phyloP scores from a whole-genome alignment of 2,329 filamentous ascomycete genomes.

The Allantophomopsis lycopodina region DNA sequence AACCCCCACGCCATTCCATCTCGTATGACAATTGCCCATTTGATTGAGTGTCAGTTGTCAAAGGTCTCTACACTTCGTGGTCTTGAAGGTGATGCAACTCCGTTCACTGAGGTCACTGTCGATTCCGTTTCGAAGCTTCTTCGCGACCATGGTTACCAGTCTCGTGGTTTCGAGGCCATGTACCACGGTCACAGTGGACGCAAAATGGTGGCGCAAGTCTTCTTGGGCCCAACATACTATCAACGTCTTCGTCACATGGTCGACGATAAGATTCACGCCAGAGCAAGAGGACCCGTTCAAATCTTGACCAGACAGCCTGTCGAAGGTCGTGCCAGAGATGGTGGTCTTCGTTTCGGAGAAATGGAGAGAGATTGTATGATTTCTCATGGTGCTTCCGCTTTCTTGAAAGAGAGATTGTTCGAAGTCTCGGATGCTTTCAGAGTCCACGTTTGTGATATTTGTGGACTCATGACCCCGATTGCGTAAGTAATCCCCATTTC shows the following conservation, averaged over 20 bases:
- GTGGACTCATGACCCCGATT: slow-evolving; percentile 96
- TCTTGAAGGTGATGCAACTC: slow-evolving; percentile 92
- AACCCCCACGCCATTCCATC: slow-evolving; percentile 99
- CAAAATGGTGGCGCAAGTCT: slow-evolving; percentile 88
- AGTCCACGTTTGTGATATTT: slow-evolving; percentile 97
- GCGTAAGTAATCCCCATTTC: slow-evolving; percentile 53
- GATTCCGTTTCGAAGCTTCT: slow-evolving; percentile 82
- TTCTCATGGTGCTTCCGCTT: slow-evolving; percentile 92
- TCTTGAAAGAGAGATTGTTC: slow-evolving; percentile 94
- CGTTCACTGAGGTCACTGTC: slow-evolving; percentile 95
- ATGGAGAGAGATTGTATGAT: slow-evolving; percentile 99
- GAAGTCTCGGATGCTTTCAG: slow-evolving; percentile 97
- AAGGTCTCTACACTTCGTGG: slow-evolving; percentile 91
- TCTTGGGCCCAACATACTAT: slow-evolving; percentile 97
- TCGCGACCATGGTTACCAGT: slow-evolving; percentile 85
- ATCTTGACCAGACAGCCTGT: slow-evolving; percentile 96
- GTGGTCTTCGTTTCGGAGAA: slow-evolving; percentile 97
- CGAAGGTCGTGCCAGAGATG: slow-evolving; percentile 94
- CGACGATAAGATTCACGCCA: slow-evolving; percentile 99
- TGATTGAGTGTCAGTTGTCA: slow-evolving; percentile 95
- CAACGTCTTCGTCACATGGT: slow-evolving; percentile 99
- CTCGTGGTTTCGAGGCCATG: slow-evolving; percentile 95
- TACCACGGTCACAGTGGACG: slow-evolving; percentile 96
- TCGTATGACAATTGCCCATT: slow-evolving; percentile 99
- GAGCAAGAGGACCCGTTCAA: slow-evolving; percentile 89